Base-by-base conservation (phyloP, 441 rosid genomes). In the Erodium texanum region DNA sequence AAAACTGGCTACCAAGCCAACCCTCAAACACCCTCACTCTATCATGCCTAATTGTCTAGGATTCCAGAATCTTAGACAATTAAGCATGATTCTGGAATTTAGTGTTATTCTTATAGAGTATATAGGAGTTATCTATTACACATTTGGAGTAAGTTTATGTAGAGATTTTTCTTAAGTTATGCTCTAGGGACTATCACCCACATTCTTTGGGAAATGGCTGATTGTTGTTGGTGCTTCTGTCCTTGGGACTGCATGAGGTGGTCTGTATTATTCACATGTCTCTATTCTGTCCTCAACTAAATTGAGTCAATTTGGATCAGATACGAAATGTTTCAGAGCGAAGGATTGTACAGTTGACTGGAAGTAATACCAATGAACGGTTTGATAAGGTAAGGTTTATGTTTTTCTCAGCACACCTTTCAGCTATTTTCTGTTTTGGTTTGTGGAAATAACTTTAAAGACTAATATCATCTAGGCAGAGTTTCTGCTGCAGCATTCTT, bases 291-390 rank as follows among this genome's bases (percentile, higher is more conserved):
- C 11, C 45, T 38, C 11, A 38, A 38, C 45, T 38, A 38, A 38
- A 38, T 38, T 38, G 11, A 7, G 6, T 38, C 45, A 38, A 45
- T 45, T 45, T 45, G 58, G 7, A n/a, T 68, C 80, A 81, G 86
- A 79, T 86, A 75, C 74, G 71, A 20, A 71, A 70, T 66, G 75
- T 81, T 68, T 77, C 87, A 62, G 80, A 86, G 81, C 76, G 77
- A 66, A 77, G 83, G 78, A 74, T 84, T 66, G 45, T 83, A 75
- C 74, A 84, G 62, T 66, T 86, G 81, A 82, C 83, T 67, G 90
- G 90, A 72, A 80, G 88, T 71, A 86, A 86, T 80, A 70, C 86
- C 62, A 78, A 79, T 34, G 88, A 82, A 73, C 74, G 79, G 65
- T 75, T 84, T 62, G 88, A 84, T 65, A 73, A 73, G 83, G 90